Conservation (phyloP, 345 rosid genomes). For the Garcia nutans region DNA sequence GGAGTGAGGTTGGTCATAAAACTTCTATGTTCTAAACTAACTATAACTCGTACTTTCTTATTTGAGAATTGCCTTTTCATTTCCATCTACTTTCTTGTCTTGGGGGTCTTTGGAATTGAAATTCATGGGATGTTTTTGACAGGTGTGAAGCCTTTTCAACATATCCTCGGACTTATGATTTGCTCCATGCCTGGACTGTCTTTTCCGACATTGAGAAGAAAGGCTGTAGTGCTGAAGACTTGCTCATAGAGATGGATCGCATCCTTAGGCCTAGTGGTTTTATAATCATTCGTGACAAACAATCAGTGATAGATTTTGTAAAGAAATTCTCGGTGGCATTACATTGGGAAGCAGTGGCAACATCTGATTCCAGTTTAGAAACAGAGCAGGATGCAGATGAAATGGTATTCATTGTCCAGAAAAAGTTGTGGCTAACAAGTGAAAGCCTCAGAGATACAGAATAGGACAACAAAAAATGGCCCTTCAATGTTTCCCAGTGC, state of each 20-base stretch:
- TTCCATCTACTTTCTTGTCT: background rate
- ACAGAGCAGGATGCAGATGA: slow-evolving; percentile 59
- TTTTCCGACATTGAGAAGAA: slow-evolving; percentile 43
- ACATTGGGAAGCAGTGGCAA: slow-evolving; percentile 81
- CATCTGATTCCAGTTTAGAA: slow-evolving; percentile 43
- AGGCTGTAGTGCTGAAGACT: slow-evolving; percentile 79
- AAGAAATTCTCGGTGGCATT: slow-evolving; percentile 68
- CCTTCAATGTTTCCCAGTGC: slow-evolving; percentile 12
- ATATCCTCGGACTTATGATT: slow-evolving; percentile 88
- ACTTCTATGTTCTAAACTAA: background rate
- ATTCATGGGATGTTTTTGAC: slow-evolving; percentile 16
- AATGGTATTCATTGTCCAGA: slow-evolving; percentile 54
- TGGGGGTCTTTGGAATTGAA: background rate
- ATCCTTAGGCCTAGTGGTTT: slow-evolving; percentile 88
- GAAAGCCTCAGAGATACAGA: slow-evolving; percentile 70
- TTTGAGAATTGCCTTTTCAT: background rate
- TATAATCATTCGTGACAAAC: slow-evolving; percentile 68
- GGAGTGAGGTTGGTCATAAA: no score
- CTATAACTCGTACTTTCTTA: no score
- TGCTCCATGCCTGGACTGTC: slow-evolving; percentile 24
- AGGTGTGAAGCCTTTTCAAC: slow-evolving; percentile 96
- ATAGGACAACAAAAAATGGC: slow-evolving; percentile 24
- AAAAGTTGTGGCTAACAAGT: slow-evolving; percentile 85
- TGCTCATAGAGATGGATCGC: slow-evolving; percentile 89
- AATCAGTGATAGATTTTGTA: slow-evolving; percentile 51